Base-by-base conservation (phyloP, 2,329 filamentous ascomycete species). In the Xylaria sp. region DNA sequence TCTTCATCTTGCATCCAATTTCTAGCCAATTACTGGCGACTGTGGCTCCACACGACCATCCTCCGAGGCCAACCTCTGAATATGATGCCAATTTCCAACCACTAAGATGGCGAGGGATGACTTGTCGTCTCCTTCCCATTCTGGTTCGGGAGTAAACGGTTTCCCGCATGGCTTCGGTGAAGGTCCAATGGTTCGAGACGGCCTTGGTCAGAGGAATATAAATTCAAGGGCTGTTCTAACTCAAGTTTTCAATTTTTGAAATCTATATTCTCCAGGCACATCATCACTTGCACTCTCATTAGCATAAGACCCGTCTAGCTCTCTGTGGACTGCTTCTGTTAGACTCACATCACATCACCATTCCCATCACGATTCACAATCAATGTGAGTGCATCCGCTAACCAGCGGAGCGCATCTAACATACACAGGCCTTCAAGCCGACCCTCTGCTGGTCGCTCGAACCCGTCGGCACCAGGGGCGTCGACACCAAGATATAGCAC, bases 1-100 rank as follows among this genome's bases (percentile, higher is more conserved):
- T 4, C 4, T n/a, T 7, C 17, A 27, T 27, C 24, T 27, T 27
- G 14, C 11, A 53, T 19, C 47, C 58, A 53, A 61, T 61, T 62
- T 54, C 59, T 9, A 47, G 59, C 48, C 48, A 62, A 62, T 62
- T 32, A 21, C 4, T 27, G 4, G 24, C 24, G 24, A 27, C 4
- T 9, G 12, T 12, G 1, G 24, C 2, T 2, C 24, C 24, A 27
- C 2, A 2, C 24, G 24, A 27, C 4, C 24, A 2, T 2, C 2
- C 4, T 4, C 4, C 24, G 24, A 27, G 2, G 4, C 4, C 24
- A 2, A 27, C 24, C 24, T 27, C 24, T 4, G 4, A 4, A 27
- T 27, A 27, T 27, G 24, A 27, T 27, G 24, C 24, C 24, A 27
- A 27, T 27, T 27, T 27, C 24, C 24, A 4, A 27, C 24, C 24